Evolutionary conservation across 495 filamentous ascomycete genomes (phyloP).

Genomic region (Xanthoparmelia taractica): DNA sequence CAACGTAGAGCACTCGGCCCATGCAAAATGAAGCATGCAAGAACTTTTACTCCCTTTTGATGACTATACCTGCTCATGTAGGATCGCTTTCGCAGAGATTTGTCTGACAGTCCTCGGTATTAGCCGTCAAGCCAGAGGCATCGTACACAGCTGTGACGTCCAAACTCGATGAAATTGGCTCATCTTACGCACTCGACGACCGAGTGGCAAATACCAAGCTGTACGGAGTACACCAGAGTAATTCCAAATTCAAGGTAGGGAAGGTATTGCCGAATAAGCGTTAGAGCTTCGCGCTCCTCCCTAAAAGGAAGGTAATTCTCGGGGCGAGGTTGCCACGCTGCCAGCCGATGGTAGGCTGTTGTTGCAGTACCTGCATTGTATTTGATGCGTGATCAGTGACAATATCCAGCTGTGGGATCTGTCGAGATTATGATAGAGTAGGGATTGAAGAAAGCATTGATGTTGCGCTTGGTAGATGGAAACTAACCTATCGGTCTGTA

Average conservation of each 20-base stretch:
- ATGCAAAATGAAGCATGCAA: neutral
- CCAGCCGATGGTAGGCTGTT: neutral
- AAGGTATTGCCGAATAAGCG: conserved; percentile 12
- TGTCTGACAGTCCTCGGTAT: neutral
- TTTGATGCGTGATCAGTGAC: neutral
- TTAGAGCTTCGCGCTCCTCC: neutral
- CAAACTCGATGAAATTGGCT: neutral
- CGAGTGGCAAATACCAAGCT: neutral
- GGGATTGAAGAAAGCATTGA: neutral
- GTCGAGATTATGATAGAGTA: neutral
- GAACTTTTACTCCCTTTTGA: neutral
- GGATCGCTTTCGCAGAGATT: neutral
- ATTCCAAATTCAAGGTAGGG: neutral
- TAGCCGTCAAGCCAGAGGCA: neutral
- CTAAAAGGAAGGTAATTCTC: conserved; percentile 7
- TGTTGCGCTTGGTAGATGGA: conserved; percentile 3
- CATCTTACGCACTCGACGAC: neutral
- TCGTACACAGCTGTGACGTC: neutral
- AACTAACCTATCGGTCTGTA: neutral
- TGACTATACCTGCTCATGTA: neutral
- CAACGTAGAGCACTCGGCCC: neutral
- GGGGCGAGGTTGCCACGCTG: neutral
- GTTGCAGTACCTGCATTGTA: neutral
- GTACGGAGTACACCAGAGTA: neutral
- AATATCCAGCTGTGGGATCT: conserved; percentile 1